Evolutionary conservation across 1,139 yeast species (phyloP).

Genomic region (Geotrichum bryndzae): DNA sequence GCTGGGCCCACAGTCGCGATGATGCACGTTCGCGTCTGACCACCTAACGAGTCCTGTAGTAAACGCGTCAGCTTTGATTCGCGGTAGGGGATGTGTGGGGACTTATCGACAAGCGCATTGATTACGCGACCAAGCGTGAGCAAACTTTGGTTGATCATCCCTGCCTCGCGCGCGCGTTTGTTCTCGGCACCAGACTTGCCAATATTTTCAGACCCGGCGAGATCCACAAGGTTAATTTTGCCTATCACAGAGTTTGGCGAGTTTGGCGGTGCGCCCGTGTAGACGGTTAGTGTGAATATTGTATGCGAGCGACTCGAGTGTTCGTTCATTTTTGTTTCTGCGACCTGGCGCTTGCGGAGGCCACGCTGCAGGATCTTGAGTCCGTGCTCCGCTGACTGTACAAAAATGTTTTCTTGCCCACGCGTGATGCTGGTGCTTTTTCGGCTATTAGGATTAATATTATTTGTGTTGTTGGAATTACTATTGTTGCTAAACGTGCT

Average conservation of each 20-base stretch:
- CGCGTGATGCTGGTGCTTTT: slow-evolving; percentile 37
- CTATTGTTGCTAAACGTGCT: slow-evolving; percentile 24
- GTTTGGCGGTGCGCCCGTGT: slow-evolving; percentile 35
- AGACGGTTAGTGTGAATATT: slow-evolving; percentile 60
- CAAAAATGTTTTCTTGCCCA: slow-evolving; percentile 47
- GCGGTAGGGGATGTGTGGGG: slow-evolving; percentile 73
- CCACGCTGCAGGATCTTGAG: slow-evolving; percentile 46
- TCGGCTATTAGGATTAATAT: slow-evolving; percentile 9
- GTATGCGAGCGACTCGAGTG: slow-evolving; percentile 72
- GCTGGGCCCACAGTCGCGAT: slow-evolving; percentile 85
- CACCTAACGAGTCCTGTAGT: slow-evolving; percentile 78
- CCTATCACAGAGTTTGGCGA: slow-evolving; percentile 40
- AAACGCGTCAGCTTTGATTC: slow-evolving; percentile 77
- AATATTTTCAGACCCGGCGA: slow-evolving; percentile 86
- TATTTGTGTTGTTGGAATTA: not conserved
- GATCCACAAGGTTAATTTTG: slow-evolving; percentile 73
- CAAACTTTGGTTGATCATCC: slow-evolving; percentile 77
- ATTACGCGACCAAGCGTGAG: slow-evolving; percentile 81
- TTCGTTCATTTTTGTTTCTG: slow-evolving; percentile 64
- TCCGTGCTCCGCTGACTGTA: slow-evolving; percentile 40
- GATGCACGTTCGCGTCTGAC: slow-evolving; percentile 70
- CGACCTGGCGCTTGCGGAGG: slow-evolving; percentile 51
- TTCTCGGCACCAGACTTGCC: slow-evolving; percentile 72
- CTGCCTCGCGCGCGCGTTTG: slow-evolving; percentile 81
- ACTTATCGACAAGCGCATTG: slow-evolving; percentile 56